Evolutionary conservation across 1,284 basidiomycete species (phyloP), one percentile per base, ranked within the genome.

Genomic region (Inonotus hispidus): DNA sequence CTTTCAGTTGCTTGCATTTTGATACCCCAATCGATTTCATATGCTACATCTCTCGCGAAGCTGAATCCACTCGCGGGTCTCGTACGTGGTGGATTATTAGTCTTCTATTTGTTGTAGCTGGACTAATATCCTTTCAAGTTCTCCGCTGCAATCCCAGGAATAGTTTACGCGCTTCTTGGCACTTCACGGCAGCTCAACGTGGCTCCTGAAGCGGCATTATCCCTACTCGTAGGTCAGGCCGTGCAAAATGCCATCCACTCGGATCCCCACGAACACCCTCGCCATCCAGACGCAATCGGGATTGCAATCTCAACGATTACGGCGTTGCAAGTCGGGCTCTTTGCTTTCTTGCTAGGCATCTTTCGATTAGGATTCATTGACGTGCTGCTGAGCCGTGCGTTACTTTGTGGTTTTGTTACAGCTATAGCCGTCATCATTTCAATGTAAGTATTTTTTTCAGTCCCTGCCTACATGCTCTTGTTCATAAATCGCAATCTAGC

Each of bases 351-450:
- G 10, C 80, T 98, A 37, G 95, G 95, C 5, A 82, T 97, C 63
- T 87, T 96, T 69, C 82, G 94, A 19, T 79, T 98, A 0, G 95
- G 95, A 1, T 98, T 98, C 74, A 84, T 98, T 56, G 95, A 98
- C 71, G 95, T 97, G 16, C 90, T 98, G 2, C 81, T 98, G n/a
- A 92, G 90, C 65, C 84, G 93, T 61, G 92, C 95, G 4, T 75
- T 93, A 6, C 79, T 98, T 41, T 82, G 92, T 41, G 95, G 95
- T 5, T 98, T 97, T 72, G 85, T 94, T 56, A 85, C 87, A 3
- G 91, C 90, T 16, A 81, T 93, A 21, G 90, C 87, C 0, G 79
- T 88, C 3, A 82, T 92, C 25, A 90, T 92, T 66, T 77, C 84
- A 68, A 81, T 90, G 88, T 88, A 63, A 56, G 82, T 75, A 3